These are phyloP conservation scores for Cardamine resedifolia DNA, from an alignment of 345 rosid genomes.

Conservation along the genomic window DNA sequence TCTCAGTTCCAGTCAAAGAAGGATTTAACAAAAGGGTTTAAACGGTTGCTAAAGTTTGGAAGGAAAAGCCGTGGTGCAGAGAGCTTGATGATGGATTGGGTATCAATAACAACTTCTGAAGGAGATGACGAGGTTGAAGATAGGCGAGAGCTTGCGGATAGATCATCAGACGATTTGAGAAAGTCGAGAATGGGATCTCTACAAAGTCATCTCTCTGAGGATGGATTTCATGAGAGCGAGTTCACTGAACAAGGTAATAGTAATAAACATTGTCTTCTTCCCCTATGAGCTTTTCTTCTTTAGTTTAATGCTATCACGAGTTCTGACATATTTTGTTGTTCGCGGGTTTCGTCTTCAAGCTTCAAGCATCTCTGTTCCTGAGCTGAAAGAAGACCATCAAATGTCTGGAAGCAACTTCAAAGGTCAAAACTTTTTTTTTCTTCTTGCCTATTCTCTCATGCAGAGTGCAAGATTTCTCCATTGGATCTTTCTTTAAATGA, in stretches of 20 bases:
- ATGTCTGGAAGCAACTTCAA: constrained; percentile 80
- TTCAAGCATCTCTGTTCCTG: constrained; percentile 64
- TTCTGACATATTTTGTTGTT: constrained; percentile 21
- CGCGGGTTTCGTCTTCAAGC: constrained; percentile 45
- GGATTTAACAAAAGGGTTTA: constrained; percentile 81
- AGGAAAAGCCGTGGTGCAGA: constrained; percentile 81
- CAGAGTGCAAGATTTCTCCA: not conserved
- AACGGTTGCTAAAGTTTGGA: constrained; percentile 82
- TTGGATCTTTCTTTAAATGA: not conserved
- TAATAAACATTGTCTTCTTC: not conserved
- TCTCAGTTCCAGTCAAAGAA: constrained; percentile 64
- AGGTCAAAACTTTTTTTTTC: constrained; percentile 46
- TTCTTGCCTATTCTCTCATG: not conserved
- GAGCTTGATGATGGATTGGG: constrained; percentile 64
- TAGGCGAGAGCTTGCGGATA: constrained; percentile 66
- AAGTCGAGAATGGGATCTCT: constrained; percentile 86
- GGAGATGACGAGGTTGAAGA: constrained; percentile 95
- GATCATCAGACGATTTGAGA: constrained; percentile 78
- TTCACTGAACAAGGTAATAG: constrained; percentile 70
- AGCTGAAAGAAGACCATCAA: constrained; percentile 69
- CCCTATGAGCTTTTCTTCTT: not conserved
- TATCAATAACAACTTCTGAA: constrained; percentile 88
- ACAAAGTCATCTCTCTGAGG: constrained; percentile 50
- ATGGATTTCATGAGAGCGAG: constrained; percentile 64
- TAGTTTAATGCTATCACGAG: constrained; percentile 7